A percentile compares a stretch with the other conserved stretches of the same genome.
Evolutionary conservation across 2,329 filamentous ascomycete genomes (phyloP).

Genomic region (Keithomyces neogunnii): DNA sequence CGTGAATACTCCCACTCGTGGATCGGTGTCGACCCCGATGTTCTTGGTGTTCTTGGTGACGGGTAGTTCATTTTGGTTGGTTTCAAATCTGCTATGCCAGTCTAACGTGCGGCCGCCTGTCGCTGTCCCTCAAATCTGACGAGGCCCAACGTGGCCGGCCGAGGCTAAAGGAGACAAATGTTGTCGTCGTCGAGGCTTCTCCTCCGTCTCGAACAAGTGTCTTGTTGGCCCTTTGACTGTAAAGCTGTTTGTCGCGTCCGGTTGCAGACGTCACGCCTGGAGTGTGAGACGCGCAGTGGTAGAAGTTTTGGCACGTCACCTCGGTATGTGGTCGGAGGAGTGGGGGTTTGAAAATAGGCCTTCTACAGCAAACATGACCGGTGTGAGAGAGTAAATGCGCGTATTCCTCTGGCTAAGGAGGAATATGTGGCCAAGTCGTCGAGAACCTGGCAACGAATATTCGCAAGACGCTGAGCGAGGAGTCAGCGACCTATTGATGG

Average conservation of each 20-base stretch:
- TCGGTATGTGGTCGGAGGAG: constrained; percentile 53
- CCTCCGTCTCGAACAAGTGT: not conserved
- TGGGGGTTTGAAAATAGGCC: constrained; percentile 45
- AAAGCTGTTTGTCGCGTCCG: not conserved
- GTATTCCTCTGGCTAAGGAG: constrained; percentile 18
- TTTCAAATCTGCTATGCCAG: constrained; percentile 25
- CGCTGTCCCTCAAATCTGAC: not conserved
- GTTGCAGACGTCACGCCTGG: not conserved
- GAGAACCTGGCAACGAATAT: constrained; percentile 18
- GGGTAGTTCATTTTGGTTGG: constrained; percentile 29
- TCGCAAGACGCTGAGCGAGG: constrained; percentile 18
- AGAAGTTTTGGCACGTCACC: constrained; percentile 39
- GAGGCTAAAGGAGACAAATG: not conserved
- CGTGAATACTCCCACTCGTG: constrained; percentile 44
- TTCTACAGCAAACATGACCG: constrained; percentile 49
- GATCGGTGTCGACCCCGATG: constrained; percentile 38
- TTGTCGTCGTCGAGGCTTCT: not conserved
- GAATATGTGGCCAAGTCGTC: constrained; percentile 21
- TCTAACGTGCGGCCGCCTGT: constrained; percentile 18
- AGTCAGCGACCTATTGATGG: constrained; percentile 15
- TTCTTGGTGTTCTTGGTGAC: constrained; percentile 31
- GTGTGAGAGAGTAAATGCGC: constrained; percentile 20
- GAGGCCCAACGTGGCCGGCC: constrained; percentile 9
- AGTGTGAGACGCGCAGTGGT: constrained; percentile 3
- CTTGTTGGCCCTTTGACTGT: not conserved